These are phyloP conservation scores for Phytophthora constricta DNA, from an alignment of 352 stramenopile genomes.

Conservation along the genomic window DNA sequence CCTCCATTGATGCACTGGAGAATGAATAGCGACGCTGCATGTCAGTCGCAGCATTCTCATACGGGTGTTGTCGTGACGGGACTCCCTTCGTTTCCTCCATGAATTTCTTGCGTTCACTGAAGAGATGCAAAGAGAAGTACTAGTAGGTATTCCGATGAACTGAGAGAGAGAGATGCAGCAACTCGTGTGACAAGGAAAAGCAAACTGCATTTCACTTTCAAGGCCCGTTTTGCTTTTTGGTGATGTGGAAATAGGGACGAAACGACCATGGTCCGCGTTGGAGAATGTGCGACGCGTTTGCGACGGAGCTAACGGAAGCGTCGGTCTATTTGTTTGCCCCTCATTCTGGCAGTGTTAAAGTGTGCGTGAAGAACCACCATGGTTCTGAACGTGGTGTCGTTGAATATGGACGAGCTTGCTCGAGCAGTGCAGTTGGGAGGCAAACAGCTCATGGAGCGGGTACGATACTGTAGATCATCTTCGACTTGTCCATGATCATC, in stretches of 20 bases:
- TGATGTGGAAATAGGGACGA: constrained; percentile 20
- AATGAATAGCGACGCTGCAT: constrained; percentile 44
- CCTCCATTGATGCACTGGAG: constrained; percentile 22
- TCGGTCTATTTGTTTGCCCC: not conserved
- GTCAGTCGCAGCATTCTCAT: constrained; percentile 16
- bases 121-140: too few relatives aligned
- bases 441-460: constrained; percentile 35
- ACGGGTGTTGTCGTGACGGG: constrained; percentile 22
- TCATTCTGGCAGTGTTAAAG: not conserved
- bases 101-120: not conserved
- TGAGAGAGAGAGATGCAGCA: not conserved
- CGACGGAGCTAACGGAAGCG: not conserved
- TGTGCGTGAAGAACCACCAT: constrained; percentile 3
- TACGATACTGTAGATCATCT: not conserved
- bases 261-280: constrained; percentile 14
- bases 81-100: constrained; percentile 4
- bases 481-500: not conserved
- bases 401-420: constrained; percentile 38
- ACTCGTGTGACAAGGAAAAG: not conserved
- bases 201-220: not conserved
- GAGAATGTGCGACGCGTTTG: not conserved
- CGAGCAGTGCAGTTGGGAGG: constrained; percentile 26
- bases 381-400: not conserved
- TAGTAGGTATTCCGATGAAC: too few relatives aligned
- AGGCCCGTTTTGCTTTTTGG: not conserved